phyloP scores from a whole-genome alignment of 2,329 filamentous ascomycete species.

The Helicocarpus griseus region DNA sequence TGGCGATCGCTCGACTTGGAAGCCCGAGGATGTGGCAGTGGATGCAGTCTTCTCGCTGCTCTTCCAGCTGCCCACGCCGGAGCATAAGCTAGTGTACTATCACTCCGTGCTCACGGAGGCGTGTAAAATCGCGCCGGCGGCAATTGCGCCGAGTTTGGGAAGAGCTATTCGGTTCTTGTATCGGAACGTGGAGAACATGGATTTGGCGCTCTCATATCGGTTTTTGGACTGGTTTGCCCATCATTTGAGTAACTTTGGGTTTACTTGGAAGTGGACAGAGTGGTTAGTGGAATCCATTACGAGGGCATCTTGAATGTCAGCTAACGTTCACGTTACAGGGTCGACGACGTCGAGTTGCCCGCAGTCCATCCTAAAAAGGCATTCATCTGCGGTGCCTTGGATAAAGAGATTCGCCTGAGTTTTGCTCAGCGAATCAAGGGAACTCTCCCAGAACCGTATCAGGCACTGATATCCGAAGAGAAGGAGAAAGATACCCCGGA shows the following conservation, averaged over 20 bases:
- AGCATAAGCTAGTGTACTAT: slow-evolving; percentile 95
- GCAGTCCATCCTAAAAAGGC: slow-evolving; percentile 79
- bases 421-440: slow-evolving; percentile 95
- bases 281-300: slow-evolving; percentile 49
- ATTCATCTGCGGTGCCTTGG: slow-evolving; percentile 80
- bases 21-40: slow-evolving; percentile 94
- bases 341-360: slow-evolving; percentile 70
- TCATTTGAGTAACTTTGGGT: slow-evolving; percentile 96
- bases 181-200: slow-evolving; percentile 68
- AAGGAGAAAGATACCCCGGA: slow-evolving; percentile 95
- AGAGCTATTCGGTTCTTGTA: slow-evolving; percentile 89
- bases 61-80: slow-evolving; percentile 73
- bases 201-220: slow-evolving; percentile 74
- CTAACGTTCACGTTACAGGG: slow-evolving; percentile 35
- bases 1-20: slow-evolving; percentile 70
- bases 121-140: slow-evolving; percentile 89
- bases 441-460: slow-evolving; percentile 77
- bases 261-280: slow-evolving; percentile 98
- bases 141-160: slow-evolving; percentile 89
- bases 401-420: slow-evolving; percentile 93
- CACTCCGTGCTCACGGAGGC: slow-evolving; percentile 89
- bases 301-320: not conserved
- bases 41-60: slow-evolving; percentile 95
- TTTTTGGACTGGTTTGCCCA: slow-evolving; percentile 98
- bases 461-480: slow-evolving; percentile 67